These are phyloP conservation scores for Pseudomonodictys pantanalensis DNA, from an alignment of 495 filamentous ascomycete genomes.

Conservation along the genomic window DNA sequence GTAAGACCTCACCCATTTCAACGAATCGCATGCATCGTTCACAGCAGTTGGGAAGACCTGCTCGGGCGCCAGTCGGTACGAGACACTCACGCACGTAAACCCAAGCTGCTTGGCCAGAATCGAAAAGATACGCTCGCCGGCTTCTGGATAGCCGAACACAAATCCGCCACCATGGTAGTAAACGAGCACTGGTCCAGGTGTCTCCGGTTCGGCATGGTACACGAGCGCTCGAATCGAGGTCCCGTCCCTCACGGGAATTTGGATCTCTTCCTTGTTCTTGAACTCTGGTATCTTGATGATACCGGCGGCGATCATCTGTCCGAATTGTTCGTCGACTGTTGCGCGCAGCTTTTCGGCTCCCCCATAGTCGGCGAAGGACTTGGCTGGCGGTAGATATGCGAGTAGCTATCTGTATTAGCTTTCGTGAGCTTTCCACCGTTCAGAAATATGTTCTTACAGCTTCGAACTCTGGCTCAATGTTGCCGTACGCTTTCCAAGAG, in stretches of 20 bases:
- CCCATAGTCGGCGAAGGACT: slow-evolving; percentile 9
- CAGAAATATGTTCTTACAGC: slow-evolving; percentile 2
- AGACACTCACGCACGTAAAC: slow-evolving; percentile 42
- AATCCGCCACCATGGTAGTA: slow-evolving; percentile 49
- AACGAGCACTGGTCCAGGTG: slow-evolving; percentile 40
- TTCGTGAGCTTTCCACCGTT: background rate
- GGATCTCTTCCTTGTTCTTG: slow-evolving; percentile 19
- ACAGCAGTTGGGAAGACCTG: slow-evolving; percentile 44
- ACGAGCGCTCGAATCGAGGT: slow-evolving; percentile 2
- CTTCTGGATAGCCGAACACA: slow-evolving; percentile 41
- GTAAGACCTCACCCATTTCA: slow-evolving; percentile 18
- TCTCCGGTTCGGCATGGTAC: slow-evolving; percentile 35
- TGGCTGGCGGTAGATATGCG: slow-evolving; percentile 4
- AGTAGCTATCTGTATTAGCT: slow-evolving; percentile 7
- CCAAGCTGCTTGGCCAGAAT: slow-evolving; percentile 37
- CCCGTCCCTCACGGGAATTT: slow-evolving; percentile 27
- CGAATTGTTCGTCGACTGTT: background rate
- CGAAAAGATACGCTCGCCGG: slow-evolving; percentile 36
- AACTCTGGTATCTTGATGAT: slow-evolving; percentile 12
- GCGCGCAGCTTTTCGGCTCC: background rate
- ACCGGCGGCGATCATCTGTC: slow-evolving; percentile 8
- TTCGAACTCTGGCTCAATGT: slow-evolving; percentile 29
- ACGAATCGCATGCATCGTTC: slow-evolving; percentile 43
- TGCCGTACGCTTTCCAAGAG: slow-evolving; percentile 24
- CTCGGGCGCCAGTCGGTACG: slow-evolving; percentile 44